Evolutionary conservation across 306 rosid species (phyloP).

Genomic region (Malus sylvestris): DNA sequence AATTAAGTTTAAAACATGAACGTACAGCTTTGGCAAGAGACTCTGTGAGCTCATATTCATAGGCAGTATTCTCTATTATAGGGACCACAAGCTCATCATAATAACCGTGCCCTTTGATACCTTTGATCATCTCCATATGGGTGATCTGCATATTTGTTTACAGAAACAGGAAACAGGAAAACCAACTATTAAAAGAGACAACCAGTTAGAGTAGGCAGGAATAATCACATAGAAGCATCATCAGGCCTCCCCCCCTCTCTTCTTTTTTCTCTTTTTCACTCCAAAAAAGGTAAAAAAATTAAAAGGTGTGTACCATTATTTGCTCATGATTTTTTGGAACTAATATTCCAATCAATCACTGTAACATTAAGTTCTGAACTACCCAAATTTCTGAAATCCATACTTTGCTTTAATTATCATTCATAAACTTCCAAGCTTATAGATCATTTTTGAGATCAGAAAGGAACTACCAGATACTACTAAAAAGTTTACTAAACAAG

Average conservation of each 20-base stretch:
- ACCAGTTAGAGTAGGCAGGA: conserved; percentile 13
- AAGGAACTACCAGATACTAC: no score
- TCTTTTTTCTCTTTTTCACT: not conserved
- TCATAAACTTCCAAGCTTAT: not conserved
- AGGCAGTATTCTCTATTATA: conserved; percentile 84
- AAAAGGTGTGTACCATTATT: not conserved
- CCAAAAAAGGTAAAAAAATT: not conserved
- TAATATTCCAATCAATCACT: not conserved
- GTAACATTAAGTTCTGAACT: not conserved
- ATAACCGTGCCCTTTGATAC: conserved; percentile 97
- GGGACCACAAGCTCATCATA: conserved; percentile 96
- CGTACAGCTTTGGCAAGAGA: conserved; percentile 95
- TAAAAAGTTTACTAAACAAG: no score
- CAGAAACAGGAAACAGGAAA: conserved; percentile 7
- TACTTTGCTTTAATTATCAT: not conserved
- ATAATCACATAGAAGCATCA: not conserved
- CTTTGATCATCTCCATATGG: conserved; percentile 99
- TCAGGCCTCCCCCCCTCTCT: not conserved
- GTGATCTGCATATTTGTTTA: conserved; percentile 62
- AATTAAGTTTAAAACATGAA: conserved; percentile 8
- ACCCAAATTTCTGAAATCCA: not conserved
- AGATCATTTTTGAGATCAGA: no score
- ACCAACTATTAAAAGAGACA: not conserved
- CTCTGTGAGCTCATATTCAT: conserved; percentile 79
- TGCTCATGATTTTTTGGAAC: not conserved